These are phyloP conservation scores for Sphagnurus paluster DNA, from an alignment of 1,284 basidiomycete species.

Conservation along the genomic window DNA sequence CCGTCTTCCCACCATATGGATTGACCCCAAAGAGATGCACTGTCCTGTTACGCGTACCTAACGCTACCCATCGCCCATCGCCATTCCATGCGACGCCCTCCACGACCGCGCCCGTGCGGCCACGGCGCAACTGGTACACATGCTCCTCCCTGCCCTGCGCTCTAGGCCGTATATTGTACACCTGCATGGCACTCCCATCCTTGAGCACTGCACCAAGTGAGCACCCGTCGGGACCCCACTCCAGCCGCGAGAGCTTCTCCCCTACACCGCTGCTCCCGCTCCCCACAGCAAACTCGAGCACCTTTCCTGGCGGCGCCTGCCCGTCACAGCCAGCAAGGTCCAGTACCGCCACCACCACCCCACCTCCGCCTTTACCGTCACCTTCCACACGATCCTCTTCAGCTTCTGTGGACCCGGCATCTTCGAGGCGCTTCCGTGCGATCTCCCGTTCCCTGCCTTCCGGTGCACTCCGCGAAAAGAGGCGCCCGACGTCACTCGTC, in stretches of 20 bases:
- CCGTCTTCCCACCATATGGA: conserved; percentile 71
- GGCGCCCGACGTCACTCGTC: conserved; percentile 25
- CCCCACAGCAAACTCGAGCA: conserved; percentile 50
- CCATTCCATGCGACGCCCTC: conserved; percentile 56
- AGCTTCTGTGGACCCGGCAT: not conserved
- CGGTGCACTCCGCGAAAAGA: conserved; percentile 69
- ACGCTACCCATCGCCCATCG: conserved; percentile 71
- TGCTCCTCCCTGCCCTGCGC: conserved; percentile 45
- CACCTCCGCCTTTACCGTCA: conserved; percentile 16
- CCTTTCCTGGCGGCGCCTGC: conserved; percentile 20
- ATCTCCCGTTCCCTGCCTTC: conserved; percentile 28
- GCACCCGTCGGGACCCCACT: conserved; percentile 63
- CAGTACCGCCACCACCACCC: conserved; percentile 53
- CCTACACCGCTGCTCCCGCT: conserved; percentile 27
- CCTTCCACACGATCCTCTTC: not conserved
- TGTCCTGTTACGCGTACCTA: conserved; percentile 64
- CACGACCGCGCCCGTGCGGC: conserved; percentile 68
- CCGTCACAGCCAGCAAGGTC: conserved; percentile 34
- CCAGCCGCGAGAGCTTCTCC: conserved; percentile 49
- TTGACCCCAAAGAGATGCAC: conserved; percentile 77
- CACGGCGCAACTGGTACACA: conserved; percentile 69
- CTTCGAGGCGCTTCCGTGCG: conserved; percentile 14
- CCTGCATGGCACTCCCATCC: conserved; percentile 61
- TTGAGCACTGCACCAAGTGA: conserved; percentile 54
- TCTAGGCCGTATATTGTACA: conserved; percentile 53